Evolutionary conservation across 2,329 filamentous ascomycete species (phyloP).

Genomic region (Chrysosphaeria jannelii): DNA sequence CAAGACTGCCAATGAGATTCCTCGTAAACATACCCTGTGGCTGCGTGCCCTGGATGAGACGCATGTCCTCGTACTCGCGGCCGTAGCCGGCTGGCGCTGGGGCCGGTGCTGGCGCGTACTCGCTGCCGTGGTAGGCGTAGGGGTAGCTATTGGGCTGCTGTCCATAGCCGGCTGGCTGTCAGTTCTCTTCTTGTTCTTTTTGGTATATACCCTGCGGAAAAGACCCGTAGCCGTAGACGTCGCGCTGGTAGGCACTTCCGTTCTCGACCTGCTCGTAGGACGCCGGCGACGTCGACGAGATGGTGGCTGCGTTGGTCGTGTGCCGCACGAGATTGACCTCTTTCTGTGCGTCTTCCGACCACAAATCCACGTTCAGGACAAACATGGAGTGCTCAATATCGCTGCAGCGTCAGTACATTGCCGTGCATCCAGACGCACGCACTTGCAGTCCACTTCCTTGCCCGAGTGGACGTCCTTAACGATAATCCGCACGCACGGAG

Average conservation of each 20-base stretch:
- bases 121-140: constrained; percentile 6
- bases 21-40: constrained; percentile 72
- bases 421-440: no score
- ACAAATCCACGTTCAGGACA: constrained; percentile 35
- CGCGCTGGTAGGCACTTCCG: constrained; percentile 9
- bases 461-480: constrained; percentile 46
- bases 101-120: constrained; percentile 4
- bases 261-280: constrained; percentile 32
- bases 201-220: constrained; percentile 6
- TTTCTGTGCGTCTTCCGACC: constrained; percentile 30
- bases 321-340: constrained; percentile 37
- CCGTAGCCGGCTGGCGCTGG: constrained; percentile 6
- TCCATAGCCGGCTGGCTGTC: no score
- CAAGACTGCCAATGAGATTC: constrained; percentile 77
- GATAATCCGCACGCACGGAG: constrained; percentile 64
- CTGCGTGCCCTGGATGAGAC: constrained; percentile 14
- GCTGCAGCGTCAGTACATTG: constrained; percentile 15
- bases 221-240: constrained; percentile 7
- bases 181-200: no score
- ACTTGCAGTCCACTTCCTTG: constrained; percentile 64
- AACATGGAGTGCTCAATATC: constrained; percentile 23
- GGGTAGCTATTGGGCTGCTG: not conserved
- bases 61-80: constrained; percentile 7
- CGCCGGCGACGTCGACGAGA: constrained; percentile 50
- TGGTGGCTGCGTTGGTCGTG: constrained; percentile 38